phyloP scores from a whole-genome alignment of 768 basidiomycete genomes.

The Calocera viscosa region DNA sequence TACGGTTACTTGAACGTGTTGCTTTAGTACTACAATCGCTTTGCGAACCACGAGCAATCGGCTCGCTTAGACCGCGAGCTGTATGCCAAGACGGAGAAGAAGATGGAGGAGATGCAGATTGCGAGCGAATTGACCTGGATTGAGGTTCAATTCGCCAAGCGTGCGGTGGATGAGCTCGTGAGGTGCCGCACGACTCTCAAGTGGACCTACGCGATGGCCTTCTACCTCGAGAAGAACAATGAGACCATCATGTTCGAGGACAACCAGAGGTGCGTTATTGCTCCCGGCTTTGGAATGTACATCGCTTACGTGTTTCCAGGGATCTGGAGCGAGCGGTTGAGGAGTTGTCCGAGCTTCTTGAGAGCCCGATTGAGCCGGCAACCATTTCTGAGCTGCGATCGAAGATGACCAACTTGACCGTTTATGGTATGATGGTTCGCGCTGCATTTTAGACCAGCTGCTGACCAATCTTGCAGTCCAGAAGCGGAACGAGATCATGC shows the following conservation, averaged over 20 bases:
- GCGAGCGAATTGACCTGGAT: slow-evolving; percentile 91
- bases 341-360: slow-evolving; percentile 82
- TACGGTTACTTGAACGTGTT: background rate
- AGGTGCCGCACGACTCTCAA: slow-evolving; percentile 91
- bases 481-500: slow-evolving; percentile 87
- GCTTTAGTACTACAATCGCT: slow-evolving; percentile 93
- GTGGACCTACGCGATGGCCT: slow-evolving; percentile 99
- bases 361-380: slow-evolving; percentile 80
- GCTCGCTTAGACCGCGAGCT: slow-evolving; percentile 88
- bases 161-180: slow-evolving; percentile 85
- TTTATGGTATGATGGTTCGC: slow-evolving; percentile 22
- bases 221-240: slow-evolving; percentile 82
- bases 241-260: slow-evolving; percentile 94
- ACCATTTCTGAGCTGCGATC: slow-evolving; percentile 69
- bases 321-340: slow-evolving; percentile 93
- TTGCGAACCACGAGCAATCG: slow-evolving; percentile 99
- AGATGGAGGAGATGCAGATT: slow-evolving; percentile 99
- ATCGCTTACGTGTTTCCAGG: slow-evolving; percentile 30
- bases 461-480: slow-evolving; percentile 67
- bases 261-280: slow-evolving; percentile 63
- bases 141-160: slow-evolving; percentile 97
- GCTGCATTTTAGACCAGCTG: slow-evolving; percentile 12
- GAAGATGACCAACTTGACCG: slow-evolving; percentile 93
- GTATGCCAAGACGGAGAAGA: slow-evolving; percentile 93
- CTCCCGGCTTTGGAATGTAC: background rate